A percentile compares a stretch with the other conserved stretches of the same genome.
These are phyloP conservation scores for Centella asiatica DNA, from an alignment of 129 eudicot genomes.

Conservation along the genomic window DNA sequence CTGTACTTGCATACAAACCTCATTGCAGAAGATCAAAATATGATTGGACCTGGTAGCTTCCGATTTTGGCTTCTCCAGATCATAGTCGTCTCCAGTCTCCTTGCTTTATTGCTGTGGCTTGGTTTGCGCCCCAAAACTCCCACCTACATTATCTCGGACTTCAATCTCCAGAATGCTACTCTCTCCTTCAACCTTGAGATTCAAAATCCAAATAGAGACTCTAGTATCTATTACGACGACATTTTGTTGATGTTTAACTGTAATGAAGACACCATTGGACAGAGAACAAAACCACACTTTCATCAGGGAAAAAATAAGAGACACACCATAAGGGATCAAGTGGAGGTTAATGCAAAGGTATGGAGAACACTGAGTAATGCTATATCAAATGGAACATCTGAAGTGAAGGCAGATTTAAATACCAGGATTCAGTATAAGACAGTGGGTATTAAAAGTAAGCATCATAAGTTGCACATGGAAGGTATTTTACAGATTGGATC, in stretches of 20 bases:
- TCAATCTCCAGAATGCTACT: slow-evolving; percentile 3
- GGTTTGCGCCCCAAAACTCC: slow-evolving; percentile 12
- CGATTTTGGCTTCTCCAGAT: not conserved
- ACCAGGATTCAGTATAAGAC: slow-evolving; percentile 9
- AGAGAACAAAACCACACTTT: not conserved
- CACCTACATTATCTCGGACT: slow-evolving; percentile 2
- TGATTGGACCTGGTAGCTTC: not conserved
- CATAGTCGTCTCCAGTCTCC: slow-evolving; percentile 10
- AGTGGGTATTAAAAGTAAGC: slow-evolving; percentile 15
- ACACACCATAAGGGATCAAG: not conserved
- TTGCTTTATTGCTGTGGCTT: slow-evolving; percentile 17
- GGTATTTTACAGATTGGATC: slow-evolving; percentile 8
- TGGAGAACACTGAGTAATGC: not conserved
- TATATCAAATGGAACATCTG: not conserved
- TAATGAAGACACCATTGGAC: not conserved
- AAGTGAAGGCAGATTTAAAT: slow-evolving; percentile 4
- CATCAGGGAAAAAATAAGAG: not conserved
- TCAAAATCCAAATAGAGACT: slow-evolving; percentile 6
- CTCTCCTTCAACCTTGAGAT: not conserved
- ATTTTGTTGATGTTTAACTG: not conserved
- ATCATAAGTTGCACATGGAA: not conserved
- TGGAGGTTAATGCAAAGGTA: not conserved
- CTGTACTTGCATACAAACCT: not conserved
- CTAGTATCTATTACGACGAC: slow-evolving; percentile 11
- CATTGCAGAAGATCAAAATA: not conserved